phyloP scores from a whole-genome alignment of 139 green algal genomes.

The Chlorella sp. region DNA sequence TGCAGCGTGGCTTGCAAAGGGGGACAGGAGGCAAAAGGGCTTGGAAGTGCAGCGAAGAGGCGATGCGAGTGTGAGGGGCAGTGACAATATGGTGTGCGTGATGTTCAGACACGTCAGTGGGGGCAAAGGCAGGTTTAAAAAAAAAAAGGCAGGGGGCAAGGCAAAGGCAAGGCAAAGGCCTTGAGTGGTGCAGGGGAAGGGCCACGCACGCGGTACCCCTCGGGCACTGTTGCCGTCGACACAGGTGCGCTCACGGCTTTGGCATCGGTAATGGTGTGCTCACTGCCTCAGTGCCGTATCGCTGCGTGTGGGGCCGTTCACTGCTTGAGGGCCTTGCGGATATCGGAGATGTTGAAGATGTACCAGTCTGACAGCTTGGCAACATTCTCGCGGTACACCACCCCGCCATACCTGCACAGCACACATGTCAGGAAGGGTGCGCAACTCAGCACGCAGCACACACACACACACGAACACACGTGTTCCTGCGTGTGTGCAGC shows the following conservation, averaged over 20 bases:
- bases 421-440: not conserved
- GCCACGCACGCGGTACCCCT: too few species aligned
- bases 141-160: not conserved
- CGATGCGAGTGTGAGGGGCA: too few species aligned
- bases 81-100: too few species aligned
- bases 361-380: slow-evolving; percentile 94
- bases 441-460: not conserved
- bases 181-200: not conserved
- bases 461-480: too few species aligned
- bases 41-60: not conserved
- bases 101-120: too few species aligned
- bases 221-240: too few species aligned
- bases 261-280: too few species aligned
- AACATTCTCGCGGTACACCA: slow-evolving; percentile 81
- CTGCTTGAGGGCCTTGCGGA: slow-evolving; percentile 57
- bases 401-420: slow-evolving; percentile 88
- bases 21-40: not conserved
- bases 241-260: too few species aligned
- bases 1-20: not conserved
- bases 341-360: slow-evolving; percentile 66
- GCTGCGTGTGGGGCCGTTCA: not conserved
- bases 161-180: not conserved
- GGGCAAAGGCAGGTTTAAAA: too few species aligned
- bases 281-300: not conserved
- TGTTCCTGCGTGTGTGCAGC: too few species aligned